Percentiles rank a stretch among this genome's conserved stretches.
Evolutionary conservation across 2,329 filamentous ascomycete genomes (phyloP).

Genomic region (Aspergillus persii): DNA sequence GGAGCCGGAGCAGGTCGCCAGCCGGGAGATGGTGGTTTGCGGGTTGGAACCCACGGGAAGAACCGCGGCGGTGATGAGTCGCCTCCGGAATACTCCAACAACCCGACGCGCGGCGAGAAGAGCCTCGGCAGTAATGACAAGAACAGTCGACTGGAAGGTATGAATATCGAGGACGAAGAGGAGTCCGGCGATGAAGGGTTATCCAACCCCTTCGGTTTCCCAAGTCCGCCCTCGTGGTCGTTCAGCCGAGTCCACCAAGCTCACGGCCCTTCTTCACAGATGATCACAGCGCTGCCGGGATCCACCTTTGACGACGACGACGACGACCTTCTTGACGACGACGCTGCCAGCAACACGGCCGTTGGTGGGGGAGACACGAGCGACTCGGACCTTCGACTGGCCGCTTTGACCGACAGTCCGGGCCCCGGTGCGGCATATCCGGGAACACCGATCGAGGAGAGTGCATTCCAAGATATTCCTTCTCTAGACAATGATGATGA

Average conservation of each 20-base stretch:
- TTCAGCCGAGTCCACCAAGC: constrained; percentile 32
- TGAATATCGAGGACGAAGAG: constrained; percentile 36
- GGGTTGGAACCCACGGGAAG: constrained; percentile 37
- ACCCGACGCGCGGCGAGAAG: constrained; percentile 22
- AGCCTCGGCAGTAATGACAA: constrained; percentile 14
- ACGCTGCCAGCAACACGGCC: constrained; percentile 38
- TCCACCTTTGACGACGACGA: constrained; percentile 34
- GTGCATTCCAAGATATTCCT: constrained; percentile 32
- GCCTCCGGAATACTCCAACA: constrained; percentile 32
- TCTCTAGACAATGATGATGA: constrained; percentile 30
- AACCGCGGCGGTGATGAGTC: constrained; percentile 28
- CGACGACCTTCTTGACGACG: constrained; percentile 34
- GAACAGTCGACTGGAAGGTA: constrained; percentile 28
- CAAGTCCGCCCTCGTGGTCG: constrained; percentile 36
- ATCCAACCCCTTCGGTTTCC: constrained; percentile 24
- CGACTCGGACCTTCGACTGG: constrained; percentile 32
- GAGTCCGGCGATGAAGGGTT: constrained; percentile 21
- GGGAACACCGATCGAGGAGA: constrained; percentile 26
- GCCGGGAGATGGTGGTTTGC: constrained; percentile 62
- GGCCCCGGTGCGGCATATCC: constrained; percentile 17
- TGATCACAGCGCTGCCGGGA: constrained; percentile 25
- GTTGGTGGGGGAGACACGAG: constrained; percentile 37
- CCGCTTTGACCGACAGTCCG: constrained; percentile 28
- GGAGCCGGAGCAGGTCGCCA: constrained; percentile 73
- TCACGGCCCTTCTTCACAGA: constrained; percentile 31